Conservation (phyloP, 306 rosid genomes). For the Medicago arabica region DNA sequence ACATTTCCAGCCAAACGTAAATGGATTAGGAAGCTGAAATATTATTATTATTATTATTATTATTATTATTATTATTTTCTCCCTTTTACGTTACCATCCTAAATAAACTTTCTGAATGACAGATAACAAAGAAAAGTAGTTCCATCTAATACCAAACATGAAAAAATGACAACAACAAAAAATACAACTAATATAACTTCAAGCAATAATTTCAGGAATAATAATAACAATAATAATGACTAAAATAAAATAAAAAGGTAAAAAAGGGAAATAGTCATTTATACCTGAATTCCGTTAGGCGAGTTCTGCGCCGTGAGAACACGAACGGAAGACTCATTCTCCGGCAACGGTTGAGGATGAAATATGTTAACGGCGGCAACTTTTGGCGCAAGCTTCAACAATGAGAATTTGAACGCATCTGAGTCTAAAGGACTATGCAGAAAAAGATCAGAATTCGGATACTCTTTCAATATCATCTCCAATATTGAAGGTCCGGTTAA, state of each 20-base stretch:
- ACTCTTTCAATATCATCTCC: slow-evolving; percentile 57
- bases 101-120: background rate
- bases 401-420: slow-evolving; percentile 72
- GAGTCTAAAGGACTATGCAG: slow-evolving; percentile 68
- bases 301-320: slow-evolving; percentile 75
- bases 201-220: background rate
- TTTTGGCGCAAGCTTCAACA: slow-evolving; percentile 64
- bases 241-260: background rate
- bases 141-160: background rate
- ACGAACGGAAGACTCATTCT: slow-evolving; percentile 65
- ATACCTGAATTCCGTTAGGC: slow-evolving; percentile 93
- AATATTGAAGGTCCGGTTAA: slow-evolving; percentile 86
- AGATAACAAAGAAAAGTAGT: slow-evolving; percentile 29
- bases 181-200: no score
- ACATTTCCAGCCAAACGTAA: background rate
- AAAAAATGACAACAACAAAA: background rate
- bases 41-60: background rate
- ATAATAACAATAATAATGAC: background rate
- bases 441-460: slow-evolving; percentile 90
- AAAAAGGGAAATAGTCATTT: background rate
- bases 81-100: slow-evolving; percentile 38
- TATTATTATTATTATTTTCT: background rate
- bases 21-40: slow-evolving; percentile 28
- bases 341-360: slow-evolving; percentile 59
- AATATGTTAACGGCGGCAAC: slow-evolving; percentile 70